phyloP scores from a whole-genome alignment of 2,329 filamentous ascomycete genomes.

The Cytospora piceae region DNA sequence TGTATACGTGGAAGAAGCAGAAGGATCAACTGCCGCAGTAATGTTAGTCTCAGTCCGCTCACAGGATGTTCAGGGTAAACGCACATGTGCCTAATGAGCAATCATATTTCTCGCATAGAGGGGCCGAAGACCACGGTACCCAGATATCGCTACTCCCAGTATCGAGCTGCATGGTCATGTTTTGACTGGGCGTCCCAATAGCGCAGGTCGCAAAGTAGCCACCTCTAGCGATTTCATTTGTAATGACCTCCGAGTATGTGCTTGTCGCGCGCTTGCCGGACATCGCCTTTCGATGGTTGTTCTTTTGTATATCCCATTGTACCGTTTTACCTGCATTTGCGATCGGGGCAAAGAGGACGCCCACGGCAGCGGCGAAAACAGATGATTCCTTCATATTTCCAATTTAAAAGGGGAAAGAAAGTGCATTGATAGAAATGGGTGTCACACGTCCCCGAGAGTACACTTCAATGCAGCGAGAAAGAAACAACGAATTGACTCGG shows the following conservation, averaged over 20 bases:
- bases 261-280: slow-evolving; percentile 44
- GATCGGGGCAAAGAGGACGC: slow-evolving; percentile 34
- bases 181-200: slow-evolving; percentile 61
- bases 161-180: slow-evolving; percentile 62
- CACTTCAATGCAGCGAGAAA: background rate
- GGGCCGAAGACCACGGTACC: slow-evolving; percentile 50
- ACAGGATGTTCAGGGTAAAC: slow-evolving; percentile 37
- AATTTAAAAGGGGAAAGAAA: background rate
- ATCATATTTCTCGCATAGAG: slow-evolving; percentile 44
- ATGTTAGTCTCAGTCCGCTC: slow-evolving; percentile 26
- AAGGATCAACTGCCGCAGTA: slow-evolving; percentile 46
- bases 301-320: slow-evolving; percentile 53
- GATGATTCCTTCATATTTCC: slow-evolving; percentile 9
- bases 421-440: background rate
- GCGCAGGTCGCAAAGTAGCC: slow-evolving; percentile 61
- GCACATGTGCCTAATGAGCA: slow-evolving; percentile 54
- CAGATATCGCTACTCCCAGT: slow-evolving; percentile 70
- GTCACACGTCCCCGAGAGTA: background rate
- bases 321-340: slow-evolving; percentile 43
- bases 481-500: background rate
- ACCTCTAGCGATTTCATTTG: slow-evolving; percentile 49
- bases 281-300: slow-evolving; percentile 35
- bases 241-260: slow-evolving; percentile 48
- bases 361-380: slow-evolving; percentile 29
- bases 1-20: slow-evolving; percentile 51